These are phyloP conservation scores for Neofusicoccum cordaticola DNA, from an alignment of 2,329 filamentous ascomycete genomes.

Conservation along the genomic window DNA sequence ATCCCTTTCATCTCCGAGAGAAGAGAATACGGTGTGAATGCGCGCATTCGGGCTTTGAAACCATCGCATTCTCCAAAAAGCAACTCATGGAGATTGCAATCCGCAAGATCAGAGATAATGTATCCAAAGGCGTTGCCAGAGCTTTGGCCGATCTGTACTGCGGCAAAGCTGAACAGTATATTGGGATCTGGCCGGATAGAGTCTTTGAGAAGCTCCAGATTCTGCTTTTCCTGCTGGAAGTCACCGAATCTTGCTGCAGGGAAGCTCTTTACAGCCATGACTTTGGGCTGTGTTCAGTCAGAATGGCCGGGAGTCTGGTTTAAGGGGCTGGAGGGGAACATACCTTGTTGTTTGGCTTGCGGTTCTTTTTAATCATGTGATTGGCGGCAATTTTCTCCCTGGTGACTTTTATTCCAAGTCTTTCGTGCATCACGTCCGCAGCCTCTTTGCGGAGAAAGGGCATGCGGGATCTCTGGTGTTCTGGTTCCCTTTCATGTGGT, in stretches of 20 bases:
- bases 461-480: background rate
- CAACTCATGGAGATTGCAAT: background rate
- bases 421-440: background rate
- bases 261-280: background rate
- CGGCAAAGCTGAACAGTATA: background rate
- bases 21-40: background rate
- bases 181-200: background rate
- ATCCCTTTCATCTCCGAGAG: background rate
- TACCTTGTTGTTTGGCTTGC: background rate
- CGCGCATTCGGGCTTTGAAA: background rate
- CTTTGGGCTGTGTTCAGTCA: background rate
- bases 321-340: background rate
- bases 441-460: background rate
- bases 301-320: background rate
- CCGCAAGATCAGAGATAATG: background rate
- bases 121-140: background rate
- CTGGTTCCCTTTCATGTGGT: background rate
- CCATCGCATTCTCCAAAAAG: background rate
- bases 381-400: background rate
- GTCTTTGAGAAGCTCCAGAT: background rate
- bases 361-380: background rate
- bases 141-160: background rate
- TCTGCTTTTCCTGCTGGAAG: background rate
- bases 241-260: background rate
- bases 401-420: background rate